Evolutionary conservation across 208 protist genomes (phyloP).

Genomic region (Trypanosoma theileri): DNA sequence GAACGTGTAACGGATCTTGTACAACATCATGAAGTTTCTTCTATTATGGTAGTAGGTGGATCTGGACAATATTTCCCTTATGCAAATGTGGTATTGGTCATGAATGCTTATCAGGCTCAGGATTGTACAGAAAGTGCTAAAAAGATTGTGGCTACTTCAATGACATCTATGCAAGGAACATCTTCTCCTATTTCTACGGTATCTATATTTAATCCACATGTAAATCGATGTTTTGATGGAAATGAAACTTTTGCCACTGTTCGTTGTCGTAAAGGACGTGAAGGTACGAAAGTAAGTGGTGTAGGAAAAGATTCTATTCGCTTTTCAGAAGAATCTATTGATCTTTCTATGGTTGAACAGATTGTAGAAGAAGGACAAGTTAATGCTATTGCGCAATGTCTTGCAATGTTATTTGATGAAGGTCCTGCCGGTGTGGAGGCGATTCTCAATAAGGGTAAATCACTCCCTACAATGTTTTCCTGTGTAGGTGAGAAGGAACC

Average conservation of each 20-base stretch:
- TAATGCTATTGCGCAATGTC: conserved; percentile 79
- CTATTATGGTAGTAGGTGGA: conserved; percentile 92
- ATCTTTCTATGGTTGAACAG: conserved; percentile 85
- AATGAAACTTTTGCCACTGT: conserved; percentile 27
- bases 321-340: conserved; percentile 66
- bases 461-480: conserved; percentile 16
- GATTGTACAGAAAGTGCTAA: conserved; percentile 80
- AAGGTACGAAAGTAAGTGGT: conserved; percentile 60
- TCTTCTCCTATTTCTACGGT: not conserved
- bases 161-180: not conserved
- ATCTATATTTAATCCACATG: conserved; percentile 13
- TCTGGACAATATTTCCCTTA: conserved; percentile 92
- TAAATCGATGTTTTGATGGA: conserved; percentile 22
- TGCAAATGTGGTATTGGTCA: conserved; percentile 83
- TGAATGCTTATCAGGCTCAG: conserved; percentile 76
- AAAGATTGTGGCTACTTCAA: conserved; percentile 37
- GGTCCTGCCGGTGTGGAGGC: conserved; percentile 16
- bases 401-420: conserved; percentile 70
- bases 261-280: conserved; percentile 14
- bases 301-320: conserved; percentile 37
- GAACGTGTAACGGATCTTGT: conserved; percentile 66
- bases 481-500: not conserved
- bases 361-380: conserved; percentile 90
- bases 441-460: conserved; percentile 17
- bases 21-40: conserved; percentile 59